phyloP scores from a whole-genome alignment of 768 basidiomycete genomes.

The Candolleomyces efflorescens region DNA sequence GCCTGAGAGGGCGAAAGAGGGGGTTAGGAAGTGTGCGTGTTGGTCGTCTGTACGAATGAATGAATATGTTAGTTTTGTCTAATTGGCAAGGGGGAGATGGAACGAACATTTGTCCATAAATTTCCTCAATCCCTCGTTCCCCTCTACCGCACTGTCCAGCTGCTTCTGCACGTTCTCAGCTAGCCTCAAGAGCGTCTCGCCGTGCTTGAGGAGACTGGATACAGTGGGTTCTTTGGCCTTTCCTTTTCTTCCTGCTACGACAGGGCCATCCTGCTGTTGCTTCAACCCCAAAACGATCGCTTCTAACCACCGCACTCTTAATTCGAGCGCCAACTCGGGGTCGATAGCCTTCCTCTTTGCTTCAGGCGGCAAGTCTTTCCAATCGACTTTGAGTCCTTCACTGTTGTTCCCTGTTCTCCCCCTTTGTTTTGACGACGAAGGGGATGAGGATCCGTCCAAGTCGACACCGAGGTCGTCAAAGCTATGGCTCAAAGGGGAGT shows the following conservation, averaged over 20 bases:
- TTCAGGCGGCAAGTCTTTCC: conserved; percentile 6
- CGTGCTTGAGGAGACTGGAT: conserved; percentile 27
- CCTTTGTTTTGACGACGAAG: background rate
- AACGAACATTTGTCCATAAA: conserved; percentile 73
- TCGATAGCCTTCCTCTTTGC: conserved; percentile 41
- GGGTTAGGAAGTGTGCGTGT: conserved; percentile 69
- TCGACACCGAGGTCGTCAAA: conserved; percentile 5
- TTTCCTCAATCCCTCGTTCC: conserved; percentile 65
- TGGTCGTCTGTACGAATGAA: conserved; percentile 71
- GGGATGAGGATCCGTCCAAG: background rate
- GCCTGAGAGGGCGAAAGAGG: conserved; percentile 72
- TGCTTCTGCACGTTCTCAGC: conserved; percentile 58
- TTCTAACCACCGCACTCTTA: conserved; percentile 78
- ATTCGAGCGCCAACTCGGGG: conserved; percentile 64
- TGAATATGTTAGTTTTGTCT: no score
- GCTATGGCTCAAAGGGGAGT: conserved; percentile 6
- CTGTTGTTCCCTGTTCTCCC: background rate
- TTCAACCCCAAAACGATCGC: conserved; percentile 67
- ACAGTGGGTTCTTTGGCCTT: conserved; percentile 32
- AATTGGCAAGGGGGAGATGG: conserved; percentile 3
- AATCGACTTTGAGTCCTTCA: background rate
- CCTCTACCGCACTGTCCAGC: conserved; percentile 54
- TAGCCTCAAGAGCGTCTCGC: conserved; percentile 53
- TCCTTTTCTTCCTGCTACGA: conserved; percentile 19
- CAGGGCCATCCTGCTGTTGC: conserved; percentile 28